These are phyloP conservation scores for Penicillium italicum DNA, from an alignment of 2,329 filamentous ascomycete species.

Conservation along the genomic window DNA sequence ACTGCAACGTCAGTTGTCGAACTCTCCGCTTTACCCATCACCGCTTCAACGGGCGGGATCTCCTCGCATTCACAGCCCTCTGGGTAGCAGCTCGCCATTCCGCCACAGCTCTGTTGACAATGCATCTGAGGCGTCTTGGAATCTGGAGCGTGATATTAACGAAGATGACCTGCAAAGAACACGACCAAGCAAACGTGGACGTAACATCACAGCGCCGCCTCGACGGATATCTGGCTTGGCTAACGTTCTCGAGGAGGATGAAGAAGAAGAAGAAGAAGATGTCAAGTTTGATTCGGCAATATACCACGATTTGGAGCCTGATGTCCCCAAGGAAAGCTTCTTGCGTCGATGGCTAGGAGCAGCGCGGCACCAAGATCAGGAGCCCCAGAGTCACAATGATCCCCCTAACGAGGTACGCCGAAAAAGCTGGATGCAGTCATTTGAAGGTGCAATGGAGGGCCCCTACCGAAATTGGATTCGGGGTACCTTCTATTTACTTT, in stretches of 20 bases:
- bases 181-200: conserved; percentile 27
- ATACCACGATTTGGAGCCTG: background rate
- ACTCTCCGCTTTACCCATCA: conserved; percentile 30
- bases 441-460: background rate
- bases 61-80: conserved; percentile 8
- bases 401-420: background rate
- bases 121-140: conserved; percentile 34
- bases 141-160: conserved; percentile 36
- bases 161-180: conserved; percentile 36
- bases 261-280: conserved; percentile 25
- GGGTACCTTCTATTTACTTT: conserved; percentile 4
- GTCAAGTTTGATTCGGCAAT: background rate
- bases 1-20: conserved; percentile 15
- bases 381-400: background rate
- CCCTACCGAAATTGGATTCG: conserved; percentile 10
- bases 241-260: conserved; percentile 30
- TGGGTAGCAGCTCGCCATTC: conserved; percentile 20
- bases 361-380: background rate
- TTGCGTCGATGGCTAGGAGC: conserved; percentile 6
- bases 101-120: conserved; percentile 31
- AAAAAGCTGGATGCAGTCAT: background rate
- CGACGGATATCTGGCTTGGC: conserved; percentile 35
- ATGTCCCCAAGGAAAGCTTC: conserved; percentile 2
- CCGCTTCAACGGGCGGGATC: conserved; percentile 22
- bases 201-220: conserved; percentile 37